These are phyloP conservation scores for Exophiala bonariae DNA, from an alignment of 2,329 filamentous ascomycete genomes.

Conservation along the genomic window DNA sequence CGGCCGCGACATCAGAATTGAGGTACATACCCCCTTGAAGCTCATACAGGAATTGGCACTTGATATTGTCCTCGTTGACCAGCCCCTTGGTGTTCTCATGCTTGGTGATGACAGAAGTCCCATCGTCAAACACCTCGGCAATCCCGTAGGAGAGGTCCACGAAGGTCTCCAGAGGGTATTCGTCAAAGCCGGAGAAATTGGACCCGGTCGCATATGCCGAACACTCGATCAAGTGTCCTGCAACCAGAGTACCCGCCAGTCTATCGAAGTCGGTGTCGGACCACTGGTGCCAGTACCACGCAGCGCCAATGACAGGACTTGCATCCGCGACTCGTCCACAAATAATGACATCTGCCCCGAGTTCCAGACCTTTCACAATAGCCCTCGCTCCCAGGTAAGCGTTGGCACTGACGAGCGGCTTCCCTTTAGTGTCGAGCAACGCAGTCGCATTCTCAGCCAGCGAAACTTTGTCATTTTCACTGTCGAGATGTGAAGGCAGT, in stretches of 20 bases:
- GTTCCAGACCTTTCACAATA: slow-evolving; percentile 42
- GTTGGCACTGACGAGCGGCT: slow-evolving; percentile 47
- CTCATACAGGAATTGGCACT: slow-evolving; percentile 52
- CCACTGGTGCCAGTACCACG: slow-evolving; percentile 59
- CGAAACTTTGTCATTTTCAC: slow-evolving; percentile 37
- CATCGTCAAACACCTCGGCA: slow-evolving; percentile 49
- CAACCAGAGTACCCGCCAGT: slow-evolving; percentile 52
- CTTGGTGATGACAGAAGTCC: slow-evolving; percentile 51
- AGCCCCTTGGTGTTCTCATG: slow-evolving; percentile 46
- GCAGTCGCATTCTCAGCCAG: slow-evolving; percentile 39
- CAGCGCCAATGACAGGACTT: slow-evolving; percentile 56
- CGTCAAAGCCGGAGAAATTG: slow-evolving; percentile 56
- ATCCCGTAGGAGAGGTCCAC: slow-evolving; percentile 51
- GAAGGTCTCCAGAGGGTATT: slow-evolving; percentile 39
- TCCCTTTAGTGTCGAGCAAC: slow-evolving; percentile 37
- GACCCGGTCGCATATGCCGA: slow-evolving; percentile 55
- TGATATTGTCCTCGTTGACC: slow-evolving; percentile 44
- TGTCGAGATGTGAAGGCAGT: slow-evolving; percentile 43
- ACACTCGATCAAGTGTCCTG: slow-evolving; percentile 57
- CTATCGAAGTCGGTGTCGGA: slow-evolving; percentile 46
- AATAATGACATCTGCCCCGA: slow-evolving; percentile 45
- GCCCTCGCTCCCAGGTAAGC: slow-evolving; percentile 55
- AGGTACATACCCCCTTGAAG: slow-evolving; percentile 50
- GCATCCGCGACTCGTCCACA: slow-evolving; percentile 51
- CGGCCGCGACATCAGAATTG: slow-evolving; percentile 48